Conservation (phyloP, 2,329 filamentous ascomycete species). For the Fusarium sambucinum region DNA sequence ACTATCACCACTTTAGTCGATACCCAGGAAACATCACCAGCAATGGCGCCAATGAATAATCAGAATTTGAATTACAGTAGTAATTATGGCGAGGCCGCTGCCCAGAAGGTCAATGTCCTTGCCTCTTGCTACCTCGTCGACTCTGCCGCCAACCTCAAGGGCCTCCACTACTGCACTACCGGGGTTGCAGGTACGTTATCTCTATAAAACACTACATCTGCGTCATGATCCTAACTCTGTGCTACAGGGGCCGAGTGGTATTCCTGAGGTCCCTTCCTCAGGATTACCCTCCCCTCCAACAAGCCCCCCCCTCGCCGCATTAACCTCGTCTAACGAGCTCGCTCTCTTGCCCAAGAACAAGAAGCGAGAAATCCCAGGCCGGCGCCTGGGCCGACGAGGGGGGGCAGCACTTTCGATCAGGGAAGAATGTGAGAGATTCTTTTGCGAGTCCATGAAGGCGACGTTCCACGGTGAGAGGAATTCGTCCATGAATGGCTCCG, state of each 20-base stretch:
- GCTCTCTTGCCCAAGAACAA: conserved; percentile 70
- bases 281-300: conserved; percentile 85
- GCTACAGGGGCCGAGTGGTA: conserved; percentile 84
- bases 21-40: conserved; percentile 45
- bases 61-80: conserved; percentile 76
- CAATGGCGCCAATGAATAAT: conserved; percentile 78
- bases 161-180: conserved; percentile 97
- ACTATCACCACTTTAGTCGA: conserved; percentile 35
- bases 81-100: conserved; percentile 79
- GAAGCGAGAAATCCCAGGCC: conserved; percentile 58
- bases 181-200: conserved; percentile 76
- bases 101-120: conserved; percentile 79
- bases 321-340: conserved; percentile 76
- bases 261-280: conserved; percentile 91
- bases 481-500: conserved; percentile 80
- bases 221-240: conserved; percentile 30
- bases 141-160: conserved; percentile 76
- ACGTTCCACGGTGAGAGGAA: conserved; percentile 97
- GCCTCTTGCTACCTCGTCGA: conserved; percentile 93
- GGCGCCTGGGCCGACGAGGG: conserved; percentile 72
- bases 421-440: conserved; percentile 99
- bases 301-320: conserved; percentile 89
- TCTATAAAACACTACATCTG: neutral
- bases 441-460: conserved; percentile 94
- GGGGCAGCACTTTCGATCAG: conserved; percentile 96